These are phyloP conservation scores for Sporothrix brunneoviolacea DNA, from an alignment of 2,329 filamentous ascomycete species.

Conservation along the genomic window DNA sequence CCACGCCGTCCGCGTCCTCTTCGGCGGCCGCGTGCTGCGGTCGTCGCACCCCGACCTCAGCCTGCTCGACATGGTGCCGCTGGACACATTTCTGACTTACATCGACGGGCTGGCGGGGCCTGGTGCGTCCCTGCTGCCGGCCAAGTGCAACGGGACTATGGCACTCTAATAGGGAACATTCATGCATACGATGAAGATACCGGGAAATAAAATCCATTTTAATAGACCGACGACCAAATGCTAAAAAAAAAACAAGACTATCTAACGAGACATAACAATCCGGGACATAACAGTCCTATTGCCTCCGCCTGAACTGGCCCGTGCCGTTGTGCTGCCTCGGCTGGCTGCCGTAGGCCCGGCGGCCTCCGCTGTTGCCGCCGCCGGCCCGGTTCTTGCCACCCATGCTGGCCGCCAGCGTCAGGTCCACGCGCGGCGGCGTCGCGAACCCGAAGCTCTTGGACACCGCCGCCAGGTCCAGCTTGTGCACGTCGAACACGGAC, in stretches of 20 bases:
- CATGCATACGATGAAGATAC: background rate
- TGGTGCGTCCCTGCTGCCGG: constrained; percentile 30
- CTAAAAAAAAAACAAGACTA: no score
- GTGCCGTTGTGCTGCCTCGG: constrained; percentile 45
- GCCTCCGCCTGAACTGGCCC: constrained; percentile 16
- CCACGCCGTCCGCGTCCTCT: constrained; percentile 63
- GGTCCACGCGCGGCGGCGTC: constrained; percentile 70
- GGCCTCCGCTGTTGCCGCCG: constrained; percentile 30
- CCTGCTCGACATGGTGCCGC: constrained; percentile 61
- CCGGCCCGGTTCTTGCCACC: constrained; percentile 65
- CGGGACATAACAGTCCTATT: no score
- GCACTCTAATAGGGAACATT: constrained; percentile 2
- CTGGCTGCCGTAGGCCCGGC: constrained; percentile 71
- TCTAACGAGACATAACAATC: no score
- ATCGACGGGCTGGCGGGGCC: constrained; percentile 63
- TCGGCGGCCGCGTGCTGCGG: constrained; percentile 58
- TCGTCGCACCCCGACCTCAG: constrained; percentile 66
- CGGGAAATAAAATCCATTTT: background rate
- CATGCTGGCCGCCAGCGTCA: constrained; percentile 71
- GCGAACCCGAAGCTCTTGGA: constrained; percentile 79
- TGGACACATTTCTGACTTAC: constrained; percentile 59
- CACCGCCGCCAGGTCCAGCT: constrained; percentile 75
- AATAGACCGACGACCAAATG: no score
- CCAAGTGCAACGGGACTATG: constrained; percentile 18
- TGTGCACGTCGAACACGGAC: constrained; percentile 78